phyloP scores from a whole-genome alignment of 768 basidiomycete species.

The Sporobolomyces phaffii region DNA sequence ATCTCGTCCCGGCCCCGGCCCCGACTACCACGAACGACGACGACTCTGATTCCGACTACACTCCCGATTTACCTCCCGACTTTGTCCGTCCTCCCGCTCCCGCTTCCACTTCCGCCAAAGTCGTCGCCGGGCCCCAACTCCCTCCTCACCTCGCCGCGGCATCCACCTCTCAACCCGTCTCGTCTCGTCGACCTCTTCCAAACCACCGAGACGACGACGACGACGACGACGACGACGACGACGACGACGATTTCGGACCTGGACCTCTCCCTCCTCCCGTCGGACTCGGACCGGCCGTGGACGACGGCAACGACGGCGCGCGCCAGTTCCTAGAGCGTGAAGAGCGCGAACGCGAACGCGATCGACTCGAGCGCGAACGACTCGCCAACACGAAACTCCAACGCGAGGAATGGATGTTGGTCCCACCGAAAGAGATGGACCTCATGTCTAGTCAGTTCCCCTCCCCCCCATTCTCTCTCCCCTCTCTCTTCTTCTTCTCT shows the following conservation, averaged over 20 bases:
- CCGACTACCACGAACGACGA: slow-evolving; percentile 51
- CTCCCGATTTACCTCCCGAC: slow-evolving; percentile 24
- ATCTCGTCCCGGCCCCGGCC: slow-evolving; percentile 59
- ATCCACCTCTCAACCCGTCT: slow-evolving; percentile 35
- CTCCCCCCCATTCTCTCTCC: too few relatives aligned
- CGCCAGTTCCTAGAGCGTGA: slow-evolving; percentile 79
- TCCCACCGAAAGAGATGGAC: slow-evolving; percentile 76
- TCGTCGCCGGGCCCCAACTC: slow-evolving; percentile 52
- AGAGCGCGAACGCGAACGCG: slow-evolving; percentile 63
- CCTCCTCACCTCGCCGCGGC: slow-evolving; percentile 51
- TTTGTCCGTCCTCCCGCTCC: background rate
- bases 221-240: slow-evolving; percentile 51
- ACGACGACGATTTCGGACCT: slow-evolving; percentile 72
- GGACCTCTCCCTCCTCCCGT: slow-evolving; percentile 58
- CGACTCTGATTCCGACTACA: slow-evolving; percentile 46
- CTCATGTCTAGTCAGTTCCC: slow-evolving; percentile 65
- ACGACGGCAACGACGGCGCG: slow-evolving; percentile 58
- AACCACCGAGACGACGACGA: background rate
- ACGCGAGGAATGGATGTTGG: slow-evolving; percentile 97
- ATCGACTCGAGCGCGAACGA: slow-evolving; percentile 57
- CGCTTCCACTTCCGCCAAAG: background rate
- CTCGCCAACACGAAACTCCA: slow-evolving; percentile 60
- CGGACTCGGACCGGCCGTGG: slow-evolving; percentile 24
- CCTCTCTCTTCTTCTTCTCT: background rate
- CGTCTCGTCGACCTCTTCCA: slow-evolving; percentile 49